Percentiles rank a stretch among this genome's conserved stretches.
Evolutionary conservation across 768 basidiomycete genomes (phyloP).

Genomic region (Pholiota conissans): DNA sequence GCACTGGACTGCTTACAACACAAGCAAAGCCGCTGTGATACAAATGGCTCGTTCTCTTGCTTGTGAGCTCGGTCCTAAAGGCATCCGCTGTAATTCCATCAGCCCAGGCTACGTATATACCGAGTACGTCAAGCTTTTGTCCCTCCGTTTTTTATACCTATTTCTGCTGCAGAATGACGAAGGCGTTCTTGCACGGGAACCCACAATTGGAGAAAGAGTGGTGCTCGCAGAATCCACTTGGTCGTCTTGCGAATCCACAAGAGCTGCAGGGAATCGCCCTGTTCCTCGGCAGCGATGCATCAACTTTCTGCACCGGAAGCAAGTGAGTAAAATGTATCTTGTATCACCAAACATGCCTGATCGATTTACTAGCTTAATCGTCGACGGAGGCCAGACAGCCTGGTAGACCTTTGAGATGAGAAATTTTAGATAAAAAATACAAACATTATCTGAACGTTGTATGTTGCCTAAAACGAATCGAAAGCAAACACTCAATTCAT

Average conservation of each 20-base stretch:
- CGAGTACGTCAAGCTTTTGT: conserved; percentile 33
- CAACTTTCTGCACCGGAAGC: conserved; percentile 74
- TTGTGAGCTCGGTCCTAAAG: conserved; percentile 66
- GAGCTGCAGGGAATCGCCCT: conserved; percentile 67
- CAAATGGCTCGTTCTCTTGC: conserved; percentile 81
- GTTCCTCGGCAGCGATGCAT: conserved; percentile 72
- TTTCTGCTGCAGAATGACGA: conserved; percentile 22
- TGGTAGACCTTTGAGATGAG: conserved; percentile 14
- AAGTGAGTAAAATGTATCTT: conserved; percentile 44
- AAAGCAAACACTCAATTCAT: too few species aligned
- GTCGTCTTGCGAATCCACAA: conserved; percentile 63
- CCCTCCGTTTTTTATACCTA: neutral
- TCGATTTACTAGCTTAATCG: conserved; percentile 14
- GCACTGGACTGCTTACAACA: conserved; percentile 72
- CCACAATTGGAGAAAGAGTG: conserved; percentile 56
- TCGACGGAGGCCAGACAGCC: conserved; percentile 27
- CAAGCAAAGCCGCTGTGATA: conserved; percentile 74
- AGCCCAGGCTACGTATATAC: conserved; percentile 77
- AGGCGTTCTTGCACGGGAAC: conserved; percentile 38
- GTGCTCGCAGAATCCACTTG: conserved; percentile 62
- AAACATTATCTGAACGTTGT: too few species aligned
- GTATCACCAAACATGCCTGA: too few species aligned
- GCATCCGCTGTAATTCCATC: conserved; percentile 70
- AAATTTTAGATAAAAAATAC: neutral
- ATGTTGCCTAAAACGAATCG: too few species aligned